Conservation (phyloP, 1,284 basidiomycete genomes). For the Marasmius oreades region DNA sequence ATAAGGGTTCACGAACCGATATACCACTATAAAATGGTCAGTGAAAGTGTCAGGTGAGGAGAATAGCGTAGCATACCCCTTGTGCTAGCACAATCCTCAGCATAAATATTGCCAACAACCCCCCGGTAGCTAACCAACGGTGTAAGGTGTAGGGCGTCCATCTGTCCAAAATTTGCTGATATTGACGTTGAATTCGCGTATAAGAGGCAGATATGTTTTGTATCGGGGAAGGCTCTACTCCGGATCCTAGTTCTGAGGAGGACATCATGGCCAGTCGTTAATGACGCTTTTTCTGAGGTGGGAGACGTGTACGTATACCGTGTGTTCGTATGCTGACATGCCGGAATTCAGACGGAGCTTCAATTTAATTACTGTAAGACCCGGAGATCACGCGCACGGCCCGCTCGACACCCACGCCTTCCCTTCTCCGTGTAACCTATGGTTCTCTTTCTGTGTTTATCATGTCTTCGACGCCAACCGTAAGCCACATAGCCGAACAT, state of each 20-base stretch:
- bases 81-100: conserved; percentile 87
- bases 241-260: conserved; percentile 38
- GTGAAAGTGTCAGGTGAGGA: conserved; percentile 2
- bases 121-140: conserved; percentile 85
- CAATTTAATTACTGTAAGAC: conserved; percentile 2
- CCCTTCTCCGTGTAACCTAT: not conserved
- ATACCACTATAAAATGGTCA: conserved; percentile 68
- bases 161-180: conserved; percentile 85
- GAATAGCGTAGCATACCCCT: conserved; percentile 63
- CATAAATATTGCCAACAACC: conserved; percentile 75
- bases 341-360: conserved; percentile 25
- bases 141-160: conserved; percentile 88
- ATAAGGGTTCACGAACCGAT: conserved; percentile 57
- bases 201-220: conserved; percentile 50
- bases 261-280: conserved; percentile 40
- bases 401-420: not conserved
- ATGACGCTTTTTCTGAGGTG: not conserved
- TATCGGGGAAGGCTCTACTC: conserved; percentile 42
- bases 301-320: not conserved
- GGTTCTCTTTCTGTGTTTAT: conserved; percentile 2
- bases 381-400: too few species aligned
- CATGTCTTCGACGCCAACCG: conserved; percentile 26
- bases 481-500: conserved; percentile 41
- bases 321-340: not conserved
- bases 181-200: conserved; percentile 57